Evolutionary conservation across 2,329 filamentous ascomycete species (phyloP), one percentile per base, ranked within the genome.

Genomic region (Clarireedia paspali): DNA sequence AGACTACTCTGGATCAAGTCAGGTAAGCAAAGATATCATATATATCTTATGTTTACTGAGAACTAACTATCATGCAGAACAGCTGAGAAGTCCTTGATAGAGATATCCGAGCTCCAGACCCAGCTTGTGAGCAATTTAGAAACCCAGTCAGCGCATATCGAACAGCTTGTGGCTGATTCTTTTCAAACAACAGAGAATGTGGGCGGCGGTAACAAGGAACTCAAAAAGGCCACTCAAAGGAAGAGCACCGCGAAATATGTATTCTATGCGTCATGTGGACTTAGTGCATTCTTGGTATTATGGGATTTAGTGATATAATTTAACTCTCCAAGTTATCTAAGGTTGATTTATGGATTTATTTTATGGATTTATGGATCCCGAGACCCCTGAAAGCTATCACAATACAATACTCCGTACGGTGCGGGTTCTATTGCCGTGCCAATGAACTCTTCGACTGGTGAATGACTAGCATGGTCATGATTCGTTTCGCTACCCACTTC

Each of bases 1-100:
- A 96, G 71, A 90, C 88, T 73, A 91, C 89, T n/a, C 75, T 97
- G 69, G 87, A 91, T 71, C 94, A 97, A 79, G 90, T 97, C 63
- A 88, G 87, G 89, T 95, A 81, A 54, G 88, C 59, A 46, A n/a
- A 23, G 10, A 27, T 48, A 23, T 47, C 14, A 2, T 12, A 20
- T 15, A 3, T 5, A 9, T 20, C 26, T 20, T 17, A 4, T n/a
- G 2, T 17, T 24, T 47, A 48, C n/a, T 45, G 10, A 14, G 14
- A 17, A 40, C 60, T 66, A 38, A 66, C 27, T 14, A 9, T 52
- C 30, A 20, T 30, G 57, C 66, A 95, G 89, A 67, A 88, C 87
- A 26, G 91, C 91, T 0, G 91, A 99, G 70, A 89, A 88, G 69
- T 96, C 91, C 0, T 79, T 99, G 5, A 72, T 95, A 3, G 94